These are phyloP conservation scores for Takashimella koratensis DNA, from an alignment of 1,284 basidiomycete species.

Conservation along the genomic window DNA sequence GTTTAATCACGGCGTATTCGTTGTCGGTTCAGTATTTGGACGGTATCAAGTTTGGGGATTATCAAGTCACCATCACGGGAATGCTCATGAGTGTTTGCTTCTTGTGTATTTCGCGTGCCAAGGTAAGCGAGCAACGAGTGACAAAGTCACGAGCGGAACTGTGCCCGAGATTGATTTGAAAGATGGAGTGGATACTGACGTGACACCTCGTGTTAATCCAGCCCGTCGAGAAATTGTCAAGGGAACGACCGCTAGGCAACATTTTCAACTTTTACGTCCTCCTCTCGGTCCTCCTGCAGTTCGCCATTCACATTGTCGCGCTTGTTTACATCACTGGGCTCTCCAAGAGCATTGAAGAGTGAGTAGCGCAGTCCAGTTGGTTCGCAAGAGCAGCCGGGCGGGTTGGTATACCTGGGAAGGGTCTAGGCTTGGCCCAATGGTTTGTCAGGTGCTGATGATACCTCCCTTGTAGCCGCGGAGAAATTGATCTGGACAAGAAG, in stretches of 20 bases:
- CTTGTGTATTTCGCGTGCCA: conserved; percentile 92
- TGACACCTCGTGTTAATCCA: too few species aligned
- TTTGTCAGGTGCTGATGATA: not conserved
- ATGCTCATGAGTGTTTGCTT: conserved; percentile 98
- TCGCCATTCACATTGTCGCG: conserved; percentile 81
- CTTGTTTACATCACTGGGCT: conserved; percentile 87
- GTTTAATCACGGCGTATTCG: conserved; percentile 92
- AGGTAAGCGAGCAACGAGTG: conserved; percentile 62
- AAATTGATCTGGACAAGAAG: conserved; percentile 87
- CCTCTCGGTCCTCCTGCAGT: conserved; percentile 82
- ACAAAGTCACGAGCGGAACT: too few species aligned
- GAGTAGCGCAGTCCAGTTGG: conserved; percentile 39
- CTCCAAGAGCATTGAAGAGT: conserved; percentile 73
- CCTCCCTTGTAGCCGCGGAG: conserved; percentile 58
- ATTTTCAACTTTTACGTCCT: conserved; percentile 95
- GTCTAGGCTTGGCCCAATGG: too few species aligned
- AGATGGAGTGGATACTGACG: too few species aligned
- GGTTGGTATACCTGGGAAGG: too few species aligned
- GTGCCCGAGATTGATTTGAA: too few species aligned
- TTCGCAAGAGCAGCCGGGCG: too few species aligned
- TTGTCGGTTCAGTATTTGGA: conserved; percentile 93
- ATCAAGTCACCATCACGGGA: conserved; percentile 86
- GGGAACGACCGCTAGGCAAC: conserved; percentile 84
- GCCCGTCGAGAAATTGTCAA: conserved; percentile 87
- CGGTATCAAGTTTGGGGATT: conserved; percentile 97